Evolutionary conservation across 352 stramenopile species (phyloP).

Genomic region (Pseudoperonospora humuli): DNA sequence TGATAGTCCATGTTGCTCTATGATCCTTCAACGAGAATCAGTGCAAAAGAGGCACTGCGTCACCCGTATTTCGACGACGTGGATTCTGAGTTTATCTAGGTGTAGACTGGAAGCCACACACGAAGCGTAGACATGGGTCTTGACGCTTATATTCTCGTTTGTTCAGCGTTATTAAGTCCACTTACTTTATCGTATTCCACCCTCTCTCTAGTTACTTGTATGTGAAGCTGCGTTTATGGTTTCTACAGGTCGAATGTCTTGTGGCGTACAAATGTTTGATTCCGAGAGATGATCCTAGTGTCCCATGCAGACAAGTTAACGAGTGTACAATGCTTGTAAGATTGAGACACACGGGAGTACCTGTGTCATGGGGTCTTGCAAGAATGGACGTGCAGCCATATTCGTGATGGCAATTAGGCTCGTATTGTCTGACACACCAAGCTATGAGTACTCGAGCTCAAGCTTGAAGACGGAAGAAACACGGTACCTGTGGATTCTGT

Average conservation of each 20-base stretch:
- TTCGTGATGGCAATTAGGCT: too few relatives aligned
- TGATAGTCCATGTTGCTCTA: slow-evolving; percentile 63
- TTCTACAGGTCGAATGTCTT: background rate
- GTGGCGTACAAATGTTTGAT: slow-evolving; percentile 1
- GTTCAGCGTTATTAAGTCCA: slow-evolving; percentile 11
- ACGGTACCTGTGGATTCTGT: too few relatives aligned
- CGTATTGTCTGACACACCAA: too few relatives aligned
- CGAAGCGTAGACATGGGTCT: slow-evolving; percentile 1
- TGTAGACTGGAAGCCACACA: background rate
- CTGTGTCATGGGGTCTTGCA: too few relatives aligned
- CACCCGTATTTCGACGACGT: slow-evolving; percentile 83
- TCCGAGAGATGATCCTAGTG: background rate
- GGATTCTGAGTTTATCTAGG: slow-evolving; percentile 62
- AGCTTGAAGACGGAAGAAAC: too few relatives aligned
- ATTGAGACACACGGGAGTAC: too few relatives aligned
- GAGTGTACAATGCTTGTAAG: too few relatives aligned
- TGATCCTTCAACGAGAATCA: slow-evolving; percentile 61
- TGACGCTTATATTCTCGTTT: slow-evolving; percentile 4
- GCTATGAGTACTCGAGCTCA: too few relatives aligned
- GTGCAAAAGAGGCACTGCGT: slow-evolving; percentile 71
- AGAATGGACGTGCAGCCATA: too few relatives aligned
- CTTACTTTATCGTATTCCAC: slow-evolving; percentile 19
- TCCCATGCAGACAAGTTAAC: too few relatives aligned
- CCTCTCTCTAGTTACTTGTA: background rate
- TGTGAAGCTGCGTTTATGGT: background rate